A percentile compares a stretch with the other conserved stretches of the same genome.
Conservation (phyloP, 345 rosid species). For the Raphanus raphanistrum region DNA sequence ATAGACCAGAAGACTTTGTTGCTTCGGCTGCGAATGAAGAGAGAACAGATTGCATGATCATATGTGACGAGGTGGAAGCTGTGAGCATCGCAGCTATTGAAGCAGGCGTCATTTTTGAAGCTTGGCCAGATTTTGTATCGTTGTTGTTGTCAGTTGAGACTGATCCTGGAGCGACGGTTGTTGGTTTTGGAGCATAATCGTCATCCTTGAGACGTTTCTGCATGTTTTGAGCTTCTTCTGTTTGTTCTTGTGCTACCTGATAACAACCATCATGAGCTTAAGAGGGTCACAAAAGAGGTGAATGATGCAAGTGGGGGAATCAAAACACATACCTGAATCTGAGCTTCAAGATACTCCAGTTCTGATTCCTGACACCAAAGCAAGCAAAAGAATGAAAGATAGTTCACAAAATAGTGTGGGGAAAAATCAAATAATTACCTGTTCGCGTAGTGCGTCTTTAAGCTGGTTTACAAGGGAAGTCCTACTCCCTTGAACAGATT, state of each 20-base stretch:
- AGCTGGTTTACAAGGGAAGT: slow-evolving; percentile 62
- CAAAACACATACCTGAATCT: slow-evolving; percentile 59
- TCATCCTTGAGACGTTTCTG: slow-evolving; percentile 48
- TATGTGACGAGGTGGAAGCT: slow-evolving; percentile 71
- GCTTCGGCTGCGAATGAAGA: slow-evolving; percentile 91
- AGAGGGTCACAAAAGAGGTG: background rate
- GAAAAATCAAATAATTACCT: slow-evolving; percentile 41
- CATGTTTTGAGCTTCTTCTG: slow-evolving; percentile 64
- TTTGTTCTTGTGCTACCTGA: slow-evolving; percentile 77
- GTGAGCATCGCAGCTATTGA: slow-evolving; percentile 86
- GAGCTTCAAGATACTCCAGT: slow-evolving; percentile 73
- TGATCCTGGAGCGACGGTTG: background rate
- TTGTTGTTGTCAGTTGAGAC: slow-evolving; percentile 13
- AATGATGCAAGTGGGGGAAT: background rate
- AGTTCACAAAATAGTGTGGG: background rate
- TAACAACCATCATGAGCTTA: background rate
- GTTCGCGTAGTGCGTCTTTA: slow-evolving; percentile 75
- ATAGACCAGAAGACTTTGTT: slow-evolving; percentile 58
- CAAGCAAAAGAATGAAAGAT: background rate
- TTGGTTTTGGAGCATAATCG: background rate
- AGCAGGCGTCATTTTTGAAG: slow-evolving; percentile 64
- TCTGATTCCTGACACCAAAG: slow-evolving; percentile 63
- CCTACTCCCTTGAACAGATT: slow-evolving; percentile 66
- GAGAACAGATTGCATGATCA: slow-evolving; percentile 88
- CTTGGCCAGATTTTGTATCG: slow-evolving; percentile 45